Base-by-base conservation (phyloP, 2,329 filamentous ascomycete species). In the Dactylellina haptotyla region DNA sequence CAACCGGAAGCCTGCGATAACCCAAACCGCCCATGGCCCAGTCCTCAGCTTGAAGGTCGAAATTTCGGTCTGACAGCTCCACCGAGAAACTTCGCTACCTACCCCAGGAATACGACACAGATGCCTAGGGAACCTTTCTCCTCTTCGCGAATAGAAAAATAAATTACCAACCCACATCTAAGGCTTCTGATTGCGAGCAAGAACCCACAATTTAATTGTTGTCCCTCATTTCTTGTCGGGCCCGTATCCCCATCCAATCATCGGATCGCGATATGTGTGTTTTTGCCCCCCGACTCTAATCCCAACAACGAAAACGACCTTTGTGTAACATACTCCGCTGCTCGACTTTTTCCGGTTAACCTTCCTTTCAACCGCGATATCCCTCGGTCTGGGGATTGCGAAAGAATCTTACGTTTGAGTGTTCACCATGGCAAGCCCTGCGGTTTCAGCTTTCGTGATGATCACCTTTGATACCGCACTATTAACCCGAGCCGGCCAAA, bases 221-320 rank as follows among this genome's bases (percentile, higher is more conserved):
- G 14, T 34, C 3, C 9, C 26, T 12, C 14, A 41, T 20, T 57
- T 62, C n/a, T 32, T 51, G 39, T 71, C 69, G 61, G 69, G 51
- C 69, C 69, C 62, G 61, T 54, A 53, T 63, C 69, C 69, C 69
- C 61, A 73, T 73, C 69, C 69, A 73, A 73, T 73, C 69, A 73
- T 28, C 46, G 14, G 8, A 39, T 30, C 23, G 51, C 50, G 39
- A 51, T 43, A 56, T 34, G 10, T 25, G 5, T 57, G 32, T 41
- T 30, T 67, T 54, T 70, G 65, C 50, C 65, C 51, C 48, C 57
- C 48, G 28, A n/a, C n/a, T n/a, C 16, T 20, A 18, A 26, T n/a
- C 41, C 16, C 5, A 3, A 46, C 34, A 41, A 46, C 14, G 16
- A 53, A 67, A 53, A 34, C 34, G 23, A 6, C 20, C 45, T 37